Conservation (phyloP, 345 rosid genomes). For the Linum usitatissimum region DNA sequence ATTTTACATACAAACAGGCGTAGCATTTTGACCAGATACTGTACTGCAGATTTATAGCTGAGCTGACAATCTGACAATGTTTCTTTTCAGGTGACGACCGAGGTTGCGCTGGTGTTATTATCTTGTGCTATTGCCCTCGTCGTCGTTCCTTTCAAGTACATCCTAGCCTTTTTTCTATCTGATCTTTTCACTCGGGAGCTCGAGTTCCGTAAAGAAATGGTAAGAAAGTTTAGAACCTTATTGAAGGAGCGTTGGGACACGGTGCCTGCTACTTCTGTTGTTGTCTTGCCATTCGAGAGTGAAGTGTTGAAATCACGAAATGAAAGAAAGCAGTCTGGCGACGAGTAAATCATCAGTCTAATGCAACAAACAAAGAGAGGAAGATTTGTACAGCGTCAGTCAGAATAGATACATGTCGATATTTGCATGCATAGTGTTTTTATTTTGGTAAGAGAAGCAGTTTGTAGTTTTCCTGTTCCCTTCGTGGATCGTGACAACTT, state of each 20-base stretch:
- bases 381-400: background rate
- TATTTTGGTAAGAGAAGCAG: background rate
- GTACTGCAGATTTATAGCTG: background rate
- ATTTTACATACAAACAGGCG: too few species aligned
- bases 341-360: conserved; percentile 16
- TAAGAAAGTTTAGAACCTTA: conserved; percentile 38
- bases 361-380: background rate
- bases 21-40: too few species aligned
- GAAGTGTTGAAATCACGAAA: conserved; percentile 29
- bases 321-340: conserved; percentile 27
- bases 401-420: background rate
- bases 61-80: too few species aligned
- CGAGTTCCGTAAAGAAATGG: conserved; percentile 72
- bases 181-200: conserved; percentile 88
- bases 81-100: conserved; percentile 55
- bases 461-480: background rate
- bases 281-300: conserved; percentile 56
- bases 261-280: conserved; percentile 73
- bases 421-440: background rate
- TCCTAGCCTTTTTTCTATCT: conserved; percentile 46
- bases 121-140: conserved; percentile 49
- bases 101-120: conserved; percentile 60
- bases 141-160: conserved; percentile 71
- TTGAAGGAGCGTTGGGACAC: conserved; percentile 82
- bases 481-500: background rate